These are phyloP conservation scores for Tirmania nivea DNA, from an alignment of 495 filamentous ascomycete species.

Conservation along the genomic window DNA sequence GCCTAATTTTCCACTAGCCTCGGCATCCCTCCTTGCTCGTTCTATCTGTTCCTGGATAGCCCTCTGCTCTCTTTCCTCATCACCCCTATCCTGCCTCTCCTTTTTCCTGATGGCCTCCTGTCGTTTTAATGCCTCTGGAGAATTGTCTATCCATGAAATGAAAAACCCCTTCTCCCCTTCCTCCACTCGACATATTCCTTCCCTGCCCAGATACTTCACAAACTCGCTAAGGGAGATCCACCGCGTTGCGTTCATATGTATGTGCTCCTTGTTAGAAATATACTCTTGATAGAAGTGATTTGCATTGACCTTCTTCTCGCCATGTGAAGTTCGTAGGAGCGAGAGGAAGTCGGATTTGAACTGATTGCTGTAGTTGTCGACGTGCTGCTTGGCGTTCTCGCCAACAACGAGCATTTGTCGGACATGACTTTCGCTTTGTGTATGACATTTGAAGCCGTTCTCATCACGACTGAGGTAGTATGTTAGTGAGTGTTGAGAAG, in stretches of 20 bases:
- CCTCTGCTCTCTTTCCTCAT: conserved; percentile 70
- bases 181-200: conserved; percentile 67
- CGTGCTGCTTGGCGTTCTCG: conserved; percentile 57
- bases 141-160: conserved; percentile 78
- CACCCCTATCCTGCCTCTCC: conserved; percentile 67
- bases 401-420: conserved; percentile 69
- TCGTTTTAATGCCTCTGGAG: conserved; percentile 55
- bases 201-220: conserved; percentile 57
- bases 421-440: conserved; percentile 59
- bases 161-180: conserved; percentile 77
- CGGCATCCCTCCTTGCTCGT: conserved; percentile 39
- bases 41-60: conserved; percentile 60
- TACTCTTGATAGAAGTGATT: conserved; percentile 90
- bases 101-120: conserved; percentile 61
- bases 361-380: conserved; percentile 50
- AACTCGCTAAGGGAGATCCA: conserved; percentile 77
- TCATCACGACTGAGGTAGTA: conserved; percentile 31
- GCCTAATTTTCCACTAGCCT: conserved; percentile 23
- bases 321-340: conserved; percentile 54
- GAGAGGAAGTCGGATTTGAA: conserved; percentile 65
- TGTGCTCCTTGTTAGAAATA: conserved; percentile 58
- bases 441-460: conserved; percentile 64
- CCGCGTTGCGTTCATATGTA: conserved; percentile 82
- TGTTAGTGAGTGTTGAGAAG: neutral
- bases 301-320: conserved; percentile 61